These are phyloP conservation scores for Coemansia sp. DNA, from an alignment of 192 early-diverging fungal species.

Conservation along the genomic window DNA sequence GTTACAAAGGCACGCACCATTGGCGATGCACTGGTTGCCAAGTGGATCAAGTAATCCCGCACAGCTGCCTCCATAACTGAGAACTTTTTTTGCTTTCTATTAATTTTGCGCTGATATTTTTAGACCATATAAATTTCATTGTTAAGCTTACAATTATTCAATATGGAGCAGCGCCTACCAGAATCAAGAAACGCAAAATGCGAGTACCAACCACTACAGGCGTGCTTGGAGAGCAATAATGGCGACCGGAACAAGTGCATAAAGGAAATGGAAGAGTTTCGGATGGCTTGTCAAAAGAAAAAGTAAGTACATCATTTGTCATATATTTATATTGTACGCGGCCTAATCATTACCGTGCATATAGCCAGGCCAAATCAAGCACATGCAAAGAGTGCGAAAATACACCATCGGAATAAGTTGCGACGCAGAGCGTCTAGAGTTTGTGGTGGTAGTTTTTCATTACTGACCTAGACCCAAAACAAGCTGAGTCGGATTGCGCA, in stretches of 20 bases:
- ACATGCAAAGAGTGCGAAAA: constrained; percentile 2
- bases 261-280: constrained; percentile 66
- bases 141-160: too few relatives aligned
- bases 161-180: neutral
- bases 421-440: neutral
- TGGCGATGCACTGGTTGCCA: constrained; percentile 18
- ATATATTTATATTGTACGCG: neutral
- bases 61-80: too few relatives aligned
- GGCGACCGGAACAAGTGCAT: constrained; percentile 62
- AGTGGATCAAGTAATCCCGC: constrained; percentile 14
- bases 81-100: too few relatives aligned
- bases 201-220: constrained; percentile 60
- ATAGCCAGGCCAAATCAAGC: neutral
- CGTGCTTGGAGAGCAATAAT: constrained; percentile 57
- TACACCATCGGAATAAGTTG: neutral
- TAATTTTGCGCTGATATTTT: neutral
- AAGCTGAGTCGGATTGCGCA: too few relatives aligned
- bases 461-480: too few relatives aligned
- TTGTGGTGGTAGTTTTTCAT: neutral
- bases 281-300: constrained; percentile 55
- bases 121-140: neutral
- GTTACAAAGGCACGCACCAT: constrained; percentile 19
- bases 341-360: neutral
- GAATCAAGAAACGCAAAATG: constrained; percentile 23
- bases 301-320: constrained; percentile 21